These are phyloP conservation scores for Trifolium subterraneum DNA, from an alignment of 306 rosid genomes.

Conservation along the genomic window DNA sequence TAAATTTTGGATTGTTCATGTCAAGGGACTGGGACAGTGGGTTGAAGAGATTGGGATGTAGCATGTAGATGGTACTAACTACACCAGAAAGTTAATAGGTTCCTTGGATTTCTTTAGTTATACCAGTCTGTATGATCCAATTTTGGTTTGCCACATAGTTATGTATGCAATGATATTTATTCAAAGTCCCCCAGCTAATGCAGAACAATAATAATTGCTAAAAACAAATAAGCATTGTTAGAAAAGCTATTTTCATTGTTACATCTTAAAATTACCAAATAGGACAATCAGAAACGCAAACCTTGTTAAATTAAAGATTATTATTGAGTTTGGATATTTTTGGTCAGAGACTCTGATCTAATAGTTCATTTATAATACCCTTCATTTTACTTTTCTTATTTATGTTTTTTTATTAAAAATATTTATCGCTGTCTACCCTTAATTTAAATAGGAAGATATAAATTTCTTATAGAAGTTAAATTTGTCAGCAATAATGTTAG, in stretches of 20 bases:
- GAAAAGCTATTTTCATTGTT: constrained; percentile 10
- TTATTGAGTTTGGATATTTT: constrained; percentile 6
- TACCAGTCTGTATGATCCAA: constrained; percentile 7
- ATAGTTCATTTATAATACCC: constrained; percentile 5
- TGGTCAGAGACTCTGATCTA: background rate
- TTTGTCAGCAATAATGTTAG: constrained; percentile 3
- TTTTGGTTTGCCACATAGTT: background rate
- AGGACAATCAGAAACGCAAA: background rate
- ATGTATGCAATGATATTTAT: background rate
- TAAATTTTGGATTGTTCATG: background rate
- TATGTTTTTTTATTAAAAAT: background rate
- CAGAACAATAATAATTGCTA: constrained; percentile 6
- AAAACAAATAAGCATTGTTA: constrained; percentile 20
- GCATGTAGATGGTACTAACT: constrained; percentile 6
- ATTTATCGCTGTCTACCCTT: background rate
- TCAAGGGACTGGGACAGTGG: background rate
- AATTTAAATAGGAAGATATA: constrained; percentile 17
- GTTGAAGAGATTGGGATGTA: background rate
- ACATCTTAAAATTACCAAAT: background rate
- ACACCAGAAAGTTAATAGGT: background rate
- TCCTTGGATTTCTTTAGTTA: constrained; percentile 22
- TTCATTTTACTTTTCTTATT: constrained; percentile 19
- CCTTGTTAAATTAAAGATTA: background rate
- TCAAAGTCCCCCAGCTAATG: constrained; percentile 4
- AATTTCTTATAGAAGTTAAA: background rate